These are phyloP conservation scores for Rauvolfia tetraphylla DNA, from an alignment of 257 asterid species.

Conservation along the genomic window DNA sequence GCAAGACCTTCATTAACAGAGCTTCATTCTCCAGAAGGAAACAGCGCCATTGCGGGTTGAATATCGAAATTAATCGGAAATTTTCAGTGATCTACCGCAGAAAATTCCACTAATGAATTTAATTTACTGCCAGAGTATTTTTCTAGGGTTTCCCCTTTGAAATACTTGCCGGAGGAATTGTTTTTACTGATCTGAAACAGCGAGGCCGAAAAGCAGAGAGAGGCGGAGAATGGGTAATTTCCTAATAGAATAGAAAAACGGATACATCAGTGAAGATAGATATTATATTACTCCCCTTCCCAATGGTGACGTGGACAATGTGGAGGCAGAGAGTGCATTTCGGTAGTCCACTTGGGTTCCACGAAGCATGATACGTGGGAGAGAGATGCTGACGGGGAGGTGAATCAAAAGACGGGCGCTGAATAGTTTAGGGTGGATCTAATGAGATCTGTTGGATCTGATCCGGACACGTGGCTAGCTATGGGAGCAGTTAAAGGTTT, in stretches of 20 bases:
- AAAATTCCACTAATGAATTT: neutral
- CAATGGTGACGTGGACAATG: conserved; percentile 32
- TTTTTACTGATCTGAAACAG: conserved; percentile 28
- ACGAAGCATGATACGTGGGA: conserved; percentile 16
- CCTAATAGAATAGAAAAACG: neutral
- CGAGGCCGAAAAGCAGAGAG: conserved; percentile 11
- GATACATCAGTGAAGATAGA: conserved; percentile 15
- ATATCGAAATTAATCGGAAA: neutral
- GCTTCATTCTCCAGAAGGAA: neutral
- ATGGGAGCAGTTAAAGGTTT: conserved; percentile 22
- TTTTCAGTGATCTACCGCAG: neutral
- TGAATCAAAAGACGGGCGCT: conserved; percentile 39
- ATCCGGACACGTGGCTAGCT: conserved; percentile 32
- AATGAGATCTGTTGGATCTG: conserved; percentile 27
- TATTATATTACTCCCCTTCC: conserved; percentile 20
- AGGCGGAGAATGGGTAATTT: neutral
- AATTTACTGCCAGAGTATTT: neutral
- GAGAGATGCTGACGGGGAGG: conserved; percentile 3
- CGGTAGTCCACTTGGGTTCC: conserved; percentile 1
- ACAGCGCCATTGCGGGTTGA: neutral
- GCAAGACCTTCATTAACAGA: conserved; percentile 2
- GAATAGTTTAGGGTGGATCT: conserved; percentile 30
- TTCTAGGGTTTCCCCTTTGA: conserved; percentile 32
- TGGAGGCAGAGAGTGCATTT: conserved; percentile 21
- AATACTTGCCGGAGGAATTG: conserved; percentile 8